These are phyloP conservation scores for Alternaria conjuncta DNA, from an alignment of 2,329 filamentous ascomycete species.

Conservation along the genomic window DNA sequence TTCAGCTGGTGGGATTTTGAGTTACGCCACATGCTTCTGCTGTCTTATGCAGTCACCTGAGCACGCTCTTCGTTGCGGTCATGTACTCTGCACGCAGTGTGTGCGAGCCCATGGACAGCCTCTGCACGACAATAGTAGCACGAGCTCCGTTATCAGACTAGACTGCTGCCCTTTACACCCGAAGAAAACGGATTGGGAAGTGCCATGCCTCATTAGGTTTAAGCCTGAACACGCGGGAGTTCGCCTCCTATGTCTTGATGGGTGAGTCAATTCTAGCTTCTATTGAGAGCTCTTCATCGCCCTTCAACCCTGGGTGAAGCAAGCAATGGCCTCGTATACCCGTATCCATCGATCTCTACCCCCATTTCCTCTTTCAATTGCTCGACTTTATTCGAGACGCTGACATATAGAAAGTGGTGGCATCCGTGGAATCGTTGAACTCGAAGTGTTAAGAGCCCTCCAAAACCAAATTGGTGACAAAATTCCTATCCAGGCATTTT, in stretches of 20 bases:
- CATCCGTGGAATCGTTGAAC: constrained; percentile 40
- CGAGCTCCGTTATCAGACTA: background rate
- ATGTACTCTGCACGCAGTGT: constrained; percentile 55
- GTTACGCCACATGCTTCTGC: constrained; percentile 48
- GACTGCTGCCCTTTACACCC: constrained; percentile 26
- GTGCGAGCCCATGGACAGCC: constrained; percentile 40
- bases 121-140: background rate
- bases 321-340: too few relatives aligned
- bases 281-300: background rate
- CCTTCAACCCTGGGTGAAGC: too few relatives aligned
- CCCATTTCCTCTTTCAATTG: too few relatives aligned
- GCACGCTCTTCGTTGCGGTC: constrained; percentile 55
- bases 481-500: constrained; percentile 54
- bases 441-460: constrained; percentile 52
- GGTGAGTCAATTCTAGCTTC: constrained; percentile 1
- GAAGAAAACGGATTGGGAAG: constrained; percentile 2
- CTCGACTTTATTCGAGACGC: background rate
- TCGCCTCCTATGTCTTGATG: constrained; percentile 13
- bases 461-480: constrained; percentile 49
- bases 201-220: constrained; percentile 6
- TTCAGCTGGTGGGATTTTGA: background rate
- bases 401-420: constrained; percentile 4
- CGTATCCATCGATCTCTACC: too few relatives aligned
- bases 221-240: constrained; percentile 36
- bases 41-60: constrained; percentile 55